Percentiles rank a stretch among this genome's conserved stretches.
Evolutionary conservation across 148 eudicot species (phyloP).

Genomic region (Chenopodium berlandieri): DNA sequence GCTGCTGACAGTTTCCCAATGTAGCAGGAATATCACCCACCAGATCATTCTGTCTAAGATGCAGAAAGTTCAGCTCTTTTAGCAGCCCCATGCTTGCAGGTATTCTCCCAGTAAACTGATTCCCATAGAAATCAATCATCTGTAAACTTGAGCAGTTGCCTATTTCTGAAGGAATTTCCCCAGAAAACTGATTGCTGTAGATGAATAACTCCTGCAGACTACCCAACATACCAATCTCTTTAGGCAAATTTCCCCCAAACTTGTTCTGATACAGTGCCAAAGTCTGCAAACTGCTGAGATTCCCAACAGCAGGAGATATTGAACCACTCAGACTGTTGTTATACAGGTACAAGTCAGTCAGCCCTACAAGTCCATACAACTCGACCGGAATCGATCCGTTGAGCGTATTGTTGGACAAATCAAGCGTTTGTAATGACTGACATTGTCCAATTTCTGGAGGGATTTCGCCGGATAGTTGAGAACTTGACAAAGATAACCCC

Average conservation of each 20-base stretch:
- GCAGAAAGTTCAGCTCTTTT: conserved; percentile 59
- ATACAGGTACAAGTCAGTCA: conserved; percentile 74
- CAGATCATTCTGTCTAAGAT: conserved; percentile 74
- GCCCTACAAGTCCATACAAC: conserved; percentile 47
- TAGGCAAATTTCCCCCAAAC: conserved; percentile 59
- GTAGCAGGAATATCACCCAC: conserved; percentile 69
- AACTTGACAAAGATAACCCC: conserved; percentile 53
- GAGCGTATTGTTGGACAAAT: conserved; percentile 86
- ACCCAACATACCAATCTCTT: conserved; percentile 65
- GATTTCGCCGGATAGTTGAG: conserved; percentile 64
- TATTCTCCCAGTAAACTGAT: conserved; percentile 60
- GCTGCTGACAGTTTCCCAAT: conserved; percentile 64
- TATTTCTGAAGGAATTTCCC: conserved; percentile 74
- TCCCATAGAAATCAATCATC: conserved; percentile 88
- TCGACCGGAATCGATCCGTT: conserved; percentile 65
- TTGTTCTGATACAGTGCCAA: conserved; percentile 67
- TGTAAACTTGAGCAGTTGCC: conserved; percentile 94
- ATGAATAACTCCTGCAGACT: conserved; percentile 58
- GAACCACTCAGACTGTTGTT: conserved; percentile 76
- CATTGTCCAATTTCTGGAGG: conserved; percentile 59
- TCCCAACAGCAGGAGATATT: conserved; percentile 53
- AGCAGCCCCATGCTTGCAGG: conserved; percentile 63
- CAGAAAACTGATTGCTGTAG: conserved; percentile 75
- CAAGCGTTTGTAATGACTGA: conserved; percentile 54
- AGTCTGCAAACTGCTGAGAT: conserved; percentile 65